Evolutionary conservation across 176 grass and related monocot genomes (phyloP).

Genomic region (Oryza longistaminata): DNA sequence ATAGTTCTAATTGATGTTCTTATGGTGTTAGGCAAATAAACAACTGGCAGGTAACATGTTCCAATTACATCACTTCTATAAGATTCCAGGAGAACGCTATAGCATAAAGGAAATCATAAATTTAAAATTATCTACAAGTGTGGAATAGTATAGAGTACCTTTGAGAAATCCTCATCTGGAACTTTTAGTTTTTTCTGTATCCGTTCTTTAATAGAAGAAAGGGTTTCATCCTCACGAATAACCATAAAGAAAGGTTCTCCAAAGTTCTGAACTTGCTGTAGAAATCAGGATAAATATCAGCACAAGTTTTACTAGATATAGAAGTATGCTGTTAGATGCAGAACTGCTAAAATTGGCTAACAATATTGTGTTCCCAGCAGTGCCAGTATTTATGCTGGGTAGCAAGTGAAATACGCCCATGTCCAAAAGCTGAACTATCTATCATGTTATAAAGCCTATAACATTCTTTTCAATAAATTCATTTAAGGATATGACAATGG

Average conservation of each 20-base stretch:
- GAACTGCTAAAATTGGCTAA: neutral
- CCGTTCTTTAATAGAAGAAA: slow-evolving; percentile 84
- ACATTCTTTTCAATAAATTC: neutral
- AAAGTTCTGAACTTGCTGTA: slow-evolving; percentile 98
- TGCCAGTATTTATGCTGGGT: neutral
- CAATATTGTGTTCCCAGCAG: neutral
- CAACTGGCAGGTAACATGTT: neutral
- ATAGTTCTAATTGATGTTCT: neutral
- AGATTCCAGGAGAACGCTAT: neutral
- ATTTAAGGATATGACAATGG: neutral
- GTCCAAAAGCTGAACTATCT: neutral
- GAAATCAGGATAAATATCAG: slow-evolving; percentile 23
- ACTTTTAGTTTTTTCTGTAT: slow-evolving; percentile 92
- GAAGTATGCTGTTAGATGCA: slow-evolving; percentile 10
- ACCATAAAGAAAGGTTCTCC: slow-evolving; percentile 98
- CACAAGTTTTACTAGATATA: slow-evolving; percentile 16
- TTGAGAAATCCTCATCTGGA: slow-evolving; percentile 85
- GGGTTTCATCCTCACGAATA: slow-evolving; percentile 86
- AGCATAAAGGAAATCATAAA: neutral
- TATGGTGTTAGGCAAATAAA: slow-evolving; percentile 1
- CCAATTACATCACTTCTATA: neutral
- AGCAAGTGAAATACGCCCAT: neutral
- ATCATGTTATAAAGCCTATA: neutral
- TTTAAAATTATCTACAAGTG: slow-evolving; percentile 5
- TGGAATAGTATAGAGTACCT: slow-evolving; percentile 49